phyloP scores from a whole-genome alignment of 1,284 basidiomycete species.

The Hemileia vastatrix region DNA sequence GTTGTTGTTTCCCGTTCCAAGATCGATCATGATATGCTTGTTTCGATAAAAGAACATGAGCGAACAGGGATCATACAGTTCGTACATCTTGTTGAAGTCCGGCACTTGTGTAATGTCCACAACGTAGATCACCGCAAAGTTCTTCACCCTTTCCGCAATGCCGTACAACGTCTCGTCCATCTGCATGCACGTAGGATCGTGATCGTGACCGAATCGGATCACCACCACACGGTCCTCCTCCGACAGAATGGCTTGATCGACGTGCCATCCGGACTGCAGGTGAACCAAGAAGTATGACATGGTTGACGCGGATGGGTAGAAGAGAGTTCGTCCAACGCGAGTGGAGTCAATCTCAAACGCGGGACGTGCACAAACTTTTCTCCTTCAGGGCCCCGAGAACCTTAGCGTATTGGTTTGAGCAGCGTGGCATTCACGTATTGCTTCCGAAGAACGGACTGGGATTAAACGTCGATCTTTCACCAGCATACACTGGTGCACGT shows the following conservation, averaged over 20 bases:
- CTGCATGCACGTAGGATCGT: constrained; percentile 87
- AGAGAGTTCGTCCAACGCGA: too few species aligned
- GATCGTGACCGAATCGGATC: constrained; percentile 92
- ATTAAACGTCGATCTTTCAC: too few species aligned
- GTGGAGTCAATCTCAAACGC: too few species aligned
- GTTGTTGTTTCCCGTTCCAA: constrained; percentile 98
- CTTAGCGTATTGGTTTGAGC: too few species aligned
- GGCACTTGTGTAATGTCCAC: constrained; percentile 94
- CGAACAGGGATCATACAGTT: constrained; percentile 85
- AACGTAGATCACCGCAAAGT: constrained; percentile 96
- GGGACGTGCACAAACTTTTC: too few species aligned
- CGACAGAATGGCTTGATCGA: constrained; percentile 78
- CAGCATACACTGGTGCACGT: too few species aligned
- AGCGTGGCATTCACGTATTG: too few species aligned
- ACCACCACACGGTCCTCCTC: constrained; percentile 95
- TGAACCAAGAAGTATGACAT: constrained; percentile 44
- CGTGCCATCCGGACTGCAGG: constrained; percentile 30
- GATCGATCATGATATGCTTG: constrained; percentile 99
- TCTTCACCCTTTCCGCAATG: constrained; percentile 90
- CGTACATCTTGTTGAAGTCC: constrained; percentile 98
- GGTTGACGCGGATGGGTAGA: too few species aligned
- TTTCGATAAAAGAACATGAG: constrained; percentile 75
- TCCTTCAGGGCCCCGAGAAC: too few species aligned
- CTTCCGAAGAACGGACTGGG: too few species aligned
- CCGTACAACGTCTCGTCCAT: constrained; percentile 96